Conservation (phyloP, 257 asterid genomes). For the Knoxia roxburghii region DNA sequence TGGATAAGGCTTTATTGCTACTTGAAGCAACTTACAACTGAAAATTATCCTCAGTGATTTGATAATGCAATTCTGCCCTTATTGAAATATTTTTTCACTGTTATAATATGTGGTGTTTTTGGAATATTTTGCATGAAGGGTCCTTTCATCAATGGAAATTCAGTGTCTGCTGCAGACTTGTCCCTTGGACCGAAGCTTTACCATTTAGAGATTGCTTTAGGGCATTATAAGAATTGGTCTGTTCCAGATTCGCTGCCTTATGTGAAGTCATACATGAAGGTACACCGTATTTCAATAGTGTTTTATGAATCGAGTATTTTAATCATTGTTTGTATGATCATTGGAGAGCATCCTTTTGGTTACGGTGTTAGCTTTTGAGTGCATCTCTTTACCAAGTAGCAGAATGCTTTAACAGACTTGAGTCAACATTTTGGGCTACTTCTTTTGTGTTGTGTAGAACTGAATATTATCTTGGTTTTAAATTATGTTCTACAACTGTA, state of each 20-base stretch:
- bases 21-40: not conserved
- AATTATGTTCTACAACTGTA: not conserved
- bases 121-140: conserved; percentile 37
- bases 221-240: conserved; percentile 81
- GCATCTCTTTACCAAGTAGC: not conserved
- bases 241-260: conserved; percentile 67
- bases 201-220: conserved; percentile 82
- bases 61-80: not conserved
- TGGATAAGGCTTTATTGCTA: not conserved
- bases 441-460: not conserved
- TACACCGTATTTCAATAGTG: conserved; percentile 19
- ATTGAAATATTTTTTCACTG: not conserved
- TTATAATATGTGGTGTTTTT: not conserved
- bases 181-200: conserved; percentile 95
- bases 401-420: not conserved
- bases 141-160: conserved; percentile 66
- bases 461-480: too few species aligned
- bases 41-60: conserved; percentile 1
- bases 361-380: not conserved
- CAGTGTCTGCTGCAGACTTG: conserved; percentile 81
- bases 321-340: not conserved
- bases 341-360: not conserved
- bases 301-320: not conserved
- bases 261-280: conserved; percentile 82
- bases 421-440: not conserved